Conservation (phyloP, 257 asterid species). For the Gynochthodes officinalis region DNA sequence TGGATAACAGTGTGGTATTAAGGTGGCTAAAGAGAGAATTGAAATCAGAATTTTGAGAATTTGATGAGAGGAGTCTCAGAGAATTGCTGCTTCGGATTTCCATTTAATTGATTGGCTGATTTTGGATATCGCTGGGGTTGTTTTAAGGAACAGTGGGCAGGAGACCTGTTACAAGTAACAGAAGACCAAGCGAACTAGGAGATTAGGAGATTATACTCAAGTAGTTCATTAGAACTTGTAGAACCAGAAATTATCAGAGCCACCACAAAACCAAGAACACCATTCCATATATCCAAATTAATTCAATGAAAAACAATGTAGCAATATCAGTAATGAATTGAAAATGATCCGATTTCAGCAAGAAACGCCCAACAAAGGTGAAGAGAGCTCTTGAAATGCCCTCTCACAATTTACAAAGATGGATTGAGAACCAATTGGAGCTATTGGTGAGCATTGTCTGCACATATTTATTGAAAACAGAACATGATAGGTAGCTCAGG, state of each 20-base stretch:
- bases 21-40: constrained; percentile 66
- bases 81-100: constrained; percentile 45
- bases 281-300: background rate
- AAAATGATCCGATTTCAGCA: no score
- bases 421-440: no score
- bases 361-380: background rate
- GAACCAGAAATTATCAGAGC: no score
- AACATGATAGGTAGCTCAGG: no score
- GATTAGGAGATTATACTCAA: background rate
- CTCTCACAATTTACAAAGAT: no score
- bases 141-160: background rate
- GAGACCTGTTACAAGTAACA: no score
- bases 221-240: background rate
- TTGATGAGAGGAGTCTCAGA: constrained; percentile 39
- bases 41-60: constrained; percentile 44
- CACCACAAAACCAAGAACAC: background rate
- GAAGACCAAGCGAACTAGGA: background rate
- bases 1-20: constrained; percentile 48
- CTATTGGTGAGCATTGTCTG: no score
- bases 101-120: constrained; percentile 30
- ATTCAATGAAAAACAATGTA: no score
- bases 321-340: background rate
- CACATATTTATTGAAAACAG: no score
- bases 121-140: background rate
- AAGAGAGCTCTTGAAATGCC: no score